Evolutionary conservation across 495 filamentous ascomycete genomes (phyloP).

Genomic region (Platismatia glauca): DNA sequence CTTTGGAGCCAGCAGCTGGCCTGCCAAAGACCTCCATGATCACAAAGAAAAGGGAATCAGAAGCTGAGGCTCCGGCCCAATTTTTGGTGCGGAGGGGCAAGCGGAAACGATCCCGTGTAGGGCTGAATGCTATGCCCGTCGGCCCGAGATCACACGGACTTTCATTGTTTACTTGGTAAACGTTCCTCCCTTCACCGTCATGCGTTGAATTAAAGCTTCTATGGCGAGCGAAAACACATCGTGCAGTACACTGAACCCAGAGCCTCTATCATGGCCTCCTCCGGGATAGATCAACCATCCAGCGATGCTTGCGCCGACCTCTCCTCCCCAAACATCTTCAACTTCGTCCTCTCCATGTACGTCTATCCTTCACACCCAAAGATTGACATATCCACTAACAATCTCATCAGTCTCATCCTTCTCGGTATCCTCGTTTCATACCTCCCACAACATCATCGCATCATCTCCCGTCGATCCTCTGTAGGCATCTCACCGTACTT

Average conservation of each 20-base stretch:
- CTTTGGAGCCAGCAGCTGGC: constrained; percentile 3
- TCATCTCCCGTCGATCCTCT: constrained; percentile 78
- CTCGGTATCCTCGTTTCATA: constrained; percentile 90
- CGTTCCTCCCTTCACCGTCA: neutral
- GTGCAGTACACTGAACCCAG: neutral
- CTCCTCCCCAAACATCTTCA: constrained; percentile 22
- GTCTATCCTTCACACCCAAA: constrained; percentile 1
- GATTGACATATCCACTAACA: neutral
- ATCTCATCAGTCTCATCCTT: constrained; percentile 58
- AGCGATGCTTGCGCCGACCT: constrained; percentile 21
- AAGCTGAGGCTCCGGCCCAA: neutral
- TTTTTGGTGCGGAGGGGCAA: neutral
- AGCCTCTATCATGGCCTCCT: neutral
- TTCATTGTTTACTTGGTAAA: neutral
- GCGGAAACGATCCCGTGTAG: neutral
- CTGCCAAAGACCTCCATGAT: constrained; percentile 1
- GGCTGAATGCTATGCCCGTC: neutral
- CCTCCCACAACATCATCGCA: constrained; percentile 86
- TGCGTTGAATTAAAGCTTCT: neutral
- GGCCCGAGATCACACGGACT: neutral
- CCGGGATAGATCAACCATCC: neutral
- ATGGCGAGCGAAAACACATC: neutral
- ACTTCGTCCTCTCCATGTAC: constrained; percentile 28
- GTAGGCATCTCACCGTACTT: constrained; percentile 93
- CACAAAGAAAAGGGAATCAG: neutral